phyloP scores from a whole-genome alignment of 176 grass and related monocot genomes.

The Musa troglodytarum region DNA sequence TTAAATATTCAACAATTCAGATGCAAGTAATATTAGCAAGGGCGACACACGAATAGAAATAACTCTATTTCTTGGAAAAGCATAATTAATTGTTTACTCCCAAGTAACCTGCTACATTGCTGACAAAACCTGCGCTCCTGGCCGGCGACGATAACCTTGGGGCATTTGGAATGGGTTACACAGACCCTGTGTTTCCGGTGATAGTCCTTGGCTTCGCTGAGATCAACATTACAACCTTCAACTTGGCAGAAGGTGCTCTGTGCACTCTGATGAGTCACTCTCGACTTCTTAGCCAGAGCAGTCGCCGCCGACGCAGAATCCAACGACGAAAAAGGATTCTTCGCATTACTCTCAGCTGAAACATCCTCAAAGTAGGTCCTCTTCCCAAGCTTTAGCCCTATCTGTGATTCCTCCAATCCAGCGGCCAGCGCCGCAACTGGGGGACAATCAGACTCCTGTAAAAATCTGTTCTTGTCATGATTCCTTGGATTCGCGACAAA shows the following conservation, averaged over 20 bases:
- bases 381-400: conserved; percentile 19
- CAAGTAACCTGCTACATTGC: conserved; percentile 82
- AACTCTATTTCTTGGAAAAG: neutral
- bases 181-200: conserved; percentile 91
- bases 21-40: neutral
- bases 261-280: conserved; percentile 5
- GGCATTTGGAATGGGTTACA: conserved; percentile 58
- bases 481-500: neutral
- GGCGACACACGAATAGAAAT: neutral
- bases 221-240: conserved; percentile 78
- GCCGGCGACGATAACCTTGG: conserved; percentile 58
- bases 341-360: neutral
- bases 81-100: neutral
- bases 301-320: neutral
- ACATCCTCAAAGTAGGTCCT: conserved; percentile 26
- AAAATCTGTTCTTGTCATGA: neutral
- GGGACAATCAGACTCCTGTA: neutral
- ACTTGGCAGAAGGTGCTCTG: conserved; percentile 45
- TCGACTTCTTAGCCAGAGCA: conserved; percentile 13
- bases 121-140: conserved; percentile 93
- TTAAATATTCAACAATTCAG: neutral
- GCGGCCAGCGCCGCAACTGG: neutral
- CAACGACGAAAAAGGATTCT: neutral
- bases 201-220: conserved; percentile 82
- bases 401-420: neutral